Percentiles rank a stretch among this genome's conserved stretches.
Evolutionary conservation across 176 grass and related monocot species (phyloP).

Genomic region (Phragmites australis): DNA sequence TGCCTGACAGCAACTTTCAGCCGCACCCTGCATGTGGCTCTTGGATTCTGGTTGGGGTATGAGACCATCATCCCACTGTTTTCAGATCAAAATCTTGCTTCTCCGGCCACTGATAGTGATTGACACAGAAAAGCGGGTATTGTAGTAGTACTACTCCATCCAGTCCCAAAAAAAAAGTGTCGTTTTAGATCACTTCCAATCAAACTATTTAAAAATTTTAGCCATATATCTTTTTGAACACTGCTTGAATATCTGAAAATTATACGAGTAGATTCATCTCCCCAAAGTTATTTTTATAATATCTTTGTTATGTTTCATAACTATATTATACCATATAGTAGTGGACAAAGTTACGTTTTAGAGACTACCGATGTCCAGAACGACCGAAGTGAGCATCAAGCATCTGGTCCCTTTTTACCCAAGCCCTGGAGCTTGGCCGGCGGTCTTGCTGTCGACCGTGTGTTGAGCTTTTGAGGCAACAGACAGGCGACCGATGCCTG

Average conservation of each 20-base stretch:
- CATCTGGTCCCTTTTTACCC: too few species aligned
- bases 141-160: neutral
- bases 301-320: too few species aligned
- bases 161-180: too few species aligned
- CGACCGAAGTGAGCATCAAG: too few species aligned
- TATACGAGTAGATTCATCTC: neutral
- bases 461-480: neutral
- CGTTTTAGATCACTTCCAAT: neutral
- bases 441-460: slow-evolving; percentile 15
- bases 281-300: neutral
- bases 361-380: too few species aligned
- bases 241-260: too few species aligned
- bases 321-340: too few species aligned
- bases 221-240: neutral
- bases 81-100: slow-evolving; percentile 31
- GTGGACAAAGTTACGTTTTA: too few species aligned
- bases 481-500: slow-evolving; percentile 2
- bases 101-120: neutral
- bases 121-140: neutral
- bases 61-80: neutral
- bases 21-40: slow-evolving; percentile 5
- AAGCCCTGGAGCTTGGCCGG: slow-evolving; percentile 18
- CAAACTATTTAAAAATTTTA: neutral
- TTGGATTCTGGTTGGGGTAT: slow-evolving; percentile 28
- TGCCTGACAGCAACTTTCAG: slow-evolving; percentile 27